Percentiles rank a stretch among this genome's conserved stretches.
These are phyloP conservation scores for Trichoderma sp. DNA, from an alignment of 2,329 filamentous ascomycete species.

Conservation along the genomic window DNA sequence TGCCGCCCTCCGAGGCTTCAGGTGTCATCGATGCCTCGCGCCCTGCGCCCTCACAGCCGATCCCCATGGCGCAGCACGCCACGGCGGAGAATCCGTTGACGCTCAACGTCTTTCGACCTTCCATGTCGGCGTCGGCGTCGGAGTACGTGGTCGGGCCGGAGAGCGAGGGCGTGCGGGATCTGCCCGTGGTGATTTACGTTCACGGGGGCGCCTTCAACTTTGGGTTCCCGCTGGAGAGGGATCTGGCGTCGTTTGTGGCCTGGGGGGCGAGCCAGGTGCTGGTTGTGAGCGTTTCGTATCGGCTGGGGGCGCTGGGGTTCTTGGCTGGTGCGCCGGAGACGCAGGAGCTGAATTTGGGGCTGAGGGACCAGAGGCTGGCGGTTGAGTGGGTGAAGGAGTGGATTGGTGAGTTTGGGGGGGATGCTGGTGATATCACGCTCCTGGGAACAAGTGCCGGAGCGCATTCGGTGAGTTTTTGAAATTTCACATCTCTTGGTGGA, in stretches of 20 bases:
- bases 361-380: constrained; percentile 59
- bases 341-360: constrained; percentile 61
- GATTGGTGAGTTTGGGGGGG: constrained; percentile 59
- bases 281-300: constrained; percentile 60
- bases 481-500: neutral
- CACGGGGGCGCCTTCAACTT: constrained; percentile 64
- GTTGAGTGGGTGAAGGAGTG: constrained; percentile 62
- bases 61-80: constrained; percentile 27
- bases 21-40: constrained; percentile 33
- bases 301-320: constrained; percentile 68
- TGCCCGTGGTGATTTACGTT: constrained; percentile 57
- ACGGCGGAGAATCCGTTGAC: constrained; percentile 53
- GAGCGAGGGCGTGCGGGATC: constrained; percentile 22
- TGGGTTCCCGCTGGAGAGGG: constrained; percentile 51
- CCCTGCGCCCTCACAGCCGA: constrained; percentile 34
- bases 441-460: constrained; percentile 62
- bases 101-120: constrained; percentile 49
- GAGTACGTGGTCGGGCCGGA: constrained; percentile 15
- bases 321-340: constrained; percentile 52
- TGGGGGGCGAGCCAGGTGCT: constrained; percentile 53
- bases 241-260: constrained; percentile 61
- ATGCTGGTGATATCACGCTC: constrained; percentile 56
- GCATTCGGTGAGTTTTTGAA: constrained; percentile 49
- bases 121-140: constrained; percentile 16
- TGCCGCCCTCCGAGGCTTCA: constrained; percentile 25